A percentile compares a stretch with the other conserved stretches of the same genome.
phyloP scores from a whole-genome alignment of 352 stramenopile genomes.

The Phytophthora citrophthora region DNA sequence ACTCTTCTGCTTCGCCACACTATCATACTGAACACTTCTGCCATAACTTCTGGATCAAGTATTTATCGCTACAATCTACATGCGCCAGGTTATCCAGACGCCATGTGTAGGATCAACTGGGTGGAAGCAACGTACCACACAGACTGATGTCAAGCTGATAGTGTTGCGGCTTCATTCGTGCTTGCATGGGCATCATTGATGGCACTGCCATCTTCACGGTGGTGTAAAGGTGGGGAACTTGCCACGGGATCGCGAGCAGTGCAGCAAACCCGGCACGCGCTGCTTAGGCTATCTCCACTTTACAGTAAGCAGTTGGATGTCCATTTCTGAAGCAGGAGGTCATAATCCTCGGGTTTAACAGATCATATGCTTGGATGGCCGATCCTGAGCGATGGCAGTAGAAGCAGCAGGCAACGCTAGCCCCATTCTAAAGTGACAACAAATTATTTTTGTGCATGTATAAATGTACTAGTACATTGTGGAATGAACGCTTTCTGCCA shows the following conservation, averaged over 20 bases:
- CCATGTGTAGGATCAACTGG: slow-evolving; percentile 13
- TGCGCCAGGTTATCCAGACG: slow-evolving; percentile 16
- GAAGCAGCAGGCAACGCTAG: slow-evolving; percentile 7
- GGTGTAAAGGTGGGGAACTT: slow-evolving; percentile 10
- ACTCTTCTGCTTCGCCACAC: not conserved
- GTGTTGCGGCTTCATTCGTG: too few relatives aligned
- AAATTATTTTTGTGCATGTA: too few relatives aligned
- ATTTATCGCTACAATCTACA: not conserved
- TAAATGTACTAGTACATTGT: too few relatives aligned
- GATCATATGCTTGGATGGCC: not conserved
- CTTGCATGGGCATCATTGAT: too few relatives aligned
- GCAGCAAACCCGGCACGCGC: slow-evolving; percentile 5
- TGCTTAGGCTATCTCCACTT: slow-evolving; percentile 1
- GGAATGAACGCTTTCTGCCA: too few relatives aligned
- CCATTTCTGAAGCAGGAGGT: not conserved
- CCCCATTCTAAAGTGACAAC: not conserved
- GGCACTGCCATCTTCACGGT: not conserved
- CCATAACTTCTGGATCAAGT: slow-evolving; percentile 1
- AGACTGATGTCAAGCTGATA: too few relatives aligned
- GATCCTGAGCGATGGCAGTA: slow-evolving; percentile 10
- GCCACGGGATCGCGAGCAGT: not conserved
- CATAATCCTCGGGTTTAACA: too few relatives aligned
- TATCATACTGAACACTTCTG: not conserved
- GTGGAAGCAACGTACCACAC: not conserved
- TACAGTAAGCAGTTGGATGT: not conserved